phyloP scores from a whole-genome alignment of 495 filamentous ascomycete genomes.

The Aspergillus funiculosus region DNA sequence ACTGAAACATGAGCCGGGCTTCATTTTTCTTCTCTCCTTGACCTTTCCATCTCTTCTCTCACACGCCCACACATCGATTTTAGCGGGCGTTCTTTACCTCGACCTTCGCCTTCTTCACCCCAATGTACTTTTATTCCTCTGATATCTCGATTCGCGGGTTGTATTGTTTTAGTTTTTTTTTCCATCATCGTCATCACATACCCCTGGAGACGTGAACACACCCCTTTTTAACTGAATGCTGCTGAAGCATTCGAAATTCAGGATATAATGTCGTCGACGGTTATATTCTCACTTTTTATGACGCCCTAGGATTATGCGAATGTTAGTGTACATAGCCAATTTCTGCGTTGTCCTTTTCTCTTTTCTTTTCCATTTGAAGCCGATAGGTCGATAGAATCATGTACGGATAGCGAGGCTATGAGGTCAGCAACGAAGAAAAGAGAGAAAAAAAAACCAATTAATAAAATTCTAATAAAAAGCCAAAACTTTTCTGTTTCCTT shows the following conservation, averaged over 20 bases:
- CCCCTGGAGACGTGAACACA: constrained; percentile 5
- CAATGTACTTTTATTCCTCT: constrained; percentile 38
- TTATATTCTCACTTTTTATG: constrained; percentile 14
- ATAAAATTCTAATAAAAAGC: constrained; percentile 23
- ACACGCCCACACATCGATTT: constrained; percentile 29
- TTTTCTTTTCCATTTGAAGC: constrained; percentile 8
- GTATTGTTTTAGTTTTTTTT: constrained; percentile 21
- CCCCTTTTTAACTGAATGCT: constrained; percentile 12
- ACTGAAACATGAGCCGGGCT: constrained; percentile 34
- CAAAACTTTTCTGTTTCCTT: constrained; percentile 21
- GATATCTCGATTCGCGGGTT: constrained; percentile 15
- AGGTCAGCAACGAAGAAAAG: constrained; percentile 35
- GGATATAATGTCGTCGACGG: constrained; percentile 28
- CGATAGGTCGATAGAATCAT: constrained; percentile 25
- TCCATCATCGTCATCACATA: constrained; percentile 19
- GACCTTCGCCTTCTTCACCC: constrained; percentile 16
- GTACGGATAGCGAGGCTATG: constrained; percentile 42
- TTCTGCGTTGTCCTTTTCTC: constrained; percentile 16
- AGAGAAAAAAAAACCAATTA: constrained; percentile 21
- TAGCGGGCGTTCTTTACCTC: constrained; percentile 37
- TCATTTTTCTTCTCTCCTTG: constrained; percentile 22
- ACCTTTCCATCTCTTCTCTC: constrained; percentile 13
- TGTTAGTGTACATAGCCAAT: constrained; percentile 43
- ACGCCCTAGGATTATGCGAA: constrained; percentile 25
- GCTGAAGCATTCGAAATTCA: constrained; percentile 18